A percentile compares a stretch with the other conserved stretches of the same genome.
Evolutionary conservation across 331 rosid species (phyloP).

Genomic region (Malus hybrid): DNA sequence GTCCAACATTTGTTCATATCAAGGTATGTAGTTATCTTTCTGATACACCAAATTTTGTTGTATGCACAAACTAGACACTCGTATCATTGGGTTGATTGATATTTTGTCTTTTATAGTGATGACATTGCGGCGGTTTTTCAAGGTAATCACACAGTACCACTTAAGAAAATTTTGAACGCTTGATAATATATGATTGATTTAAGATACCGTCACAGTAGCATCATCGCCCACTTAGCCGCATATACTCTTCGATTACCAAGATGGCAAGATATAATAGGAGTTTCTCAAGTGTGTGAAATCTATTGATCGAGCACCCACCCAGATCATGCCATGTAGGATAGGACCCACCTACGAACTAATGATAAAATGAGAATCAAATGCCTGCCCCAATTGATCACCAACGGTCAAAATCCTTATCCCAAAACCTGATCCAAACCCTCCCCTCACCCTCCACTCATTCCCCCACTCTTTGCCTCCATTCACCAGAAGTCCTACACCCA

Average conservation of each 20-base stretch:
- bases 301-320: background rate
- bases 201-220: too few species aligned
- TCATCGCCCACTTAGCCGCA: background rate
- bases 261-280: background rate
- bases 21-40: too few species aligned
- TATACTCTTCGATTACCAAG: background rate
- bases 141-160: too few species aligned
- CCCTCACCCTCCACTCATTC: slow-evolving; percentile 66
- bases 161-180: too few species aligned
- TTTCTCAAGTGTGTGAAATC: too few species aligned
- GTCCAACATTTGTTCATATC: too few species aligned
- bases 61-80: too few species aligned
- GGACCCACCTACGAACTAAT: slow-evolving; percentile 22
- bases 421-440: slow-evolving; percentile 59
- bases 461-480: slow-evolving; percentile 19
- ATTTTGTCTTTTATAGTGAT: too few species aligned
- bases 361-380: slow-evolving; percentile 5
- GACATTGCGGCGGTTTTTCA: too few species aligned
- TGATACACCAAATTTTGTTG: too few species aligned
- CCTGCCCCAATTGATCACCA: slow-evolving; percentile 20
- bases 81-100: too few species aligned
- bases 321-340: slow-evolving; percentile 19
- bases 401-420: slow-evolving; percentile 58
- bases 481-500: slow-evolving; percentile 10
- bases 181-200: too few species aligned